A percentile compares a stretch with the other conserved stretches of the same genome.
Evolutionary conservation across 805 yeast species (phyloP).

Genomic region (Ogataea philodendri): DNA sequence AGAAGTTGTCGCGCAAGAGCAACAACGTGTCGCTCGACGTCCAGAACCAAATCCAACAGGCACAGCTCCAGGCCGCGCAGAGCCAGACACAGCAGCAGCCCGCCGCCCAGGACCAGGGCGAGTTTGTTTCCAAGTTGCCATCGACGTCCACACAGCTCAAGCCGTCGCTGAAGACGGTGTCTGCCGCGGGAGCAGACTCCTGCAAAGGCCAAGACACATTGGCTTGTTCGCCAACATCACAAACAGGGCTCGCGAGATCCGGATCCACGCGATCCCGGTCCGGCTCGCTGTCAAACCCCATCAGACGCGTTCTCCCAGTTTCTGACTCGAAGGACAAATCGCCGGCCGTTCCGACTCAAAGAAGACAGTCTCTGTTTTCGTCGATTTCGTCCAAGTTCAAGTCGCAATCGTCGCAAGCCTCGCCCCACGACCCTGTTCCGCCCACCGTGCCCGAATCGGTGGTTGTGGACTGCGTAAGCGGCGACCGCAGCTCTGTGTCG

Average conservation of each 20-base stretch:
- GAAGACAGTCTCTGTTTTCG: constrained; percentile 32
- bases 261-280: constrained; percentile 19
- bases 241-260: too few relatives aligned
- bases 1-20: constrained; percentile 47
- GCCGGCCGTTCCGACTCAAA: constrained; percentile 15
- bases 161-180: constrained; percentile 9
- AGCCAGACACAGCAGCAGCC: constrained; percentile 9
- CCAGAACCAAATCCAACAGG: constrained; percentile 31
- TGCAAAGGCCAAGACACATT: not conserved
- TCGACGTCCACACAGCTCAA: constrained; percentile 6
- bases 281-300: constrained; percentile 19
- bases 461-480: constrained; percentile 1
- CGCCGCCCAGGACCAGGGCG: constrained; percentile 1
- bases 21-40: constrained; percentile 31
- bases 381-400: constrained; percentile 37
- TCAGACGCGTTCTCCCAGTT: constrained; percentile 13
- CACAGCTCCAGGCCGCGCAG: constrained; percentile 28
- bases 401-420: too few relatives aligned
- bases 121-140: not conserved
- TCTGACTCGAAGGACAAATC: constrained; percentile 22
- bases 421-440: constrained; percentile 12
- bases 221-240: too few relatives aligned
- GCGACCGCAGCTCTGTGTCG: constrained; percentile 2
- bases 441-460: constrained; percentile 1
- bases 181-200: not conserved